Evolutionary conservation across 495 filamentous ascomycete species (phyloP), one percentile per base, ranked within the genome.

Genomic region (Chaetomium tenue): DNA sequence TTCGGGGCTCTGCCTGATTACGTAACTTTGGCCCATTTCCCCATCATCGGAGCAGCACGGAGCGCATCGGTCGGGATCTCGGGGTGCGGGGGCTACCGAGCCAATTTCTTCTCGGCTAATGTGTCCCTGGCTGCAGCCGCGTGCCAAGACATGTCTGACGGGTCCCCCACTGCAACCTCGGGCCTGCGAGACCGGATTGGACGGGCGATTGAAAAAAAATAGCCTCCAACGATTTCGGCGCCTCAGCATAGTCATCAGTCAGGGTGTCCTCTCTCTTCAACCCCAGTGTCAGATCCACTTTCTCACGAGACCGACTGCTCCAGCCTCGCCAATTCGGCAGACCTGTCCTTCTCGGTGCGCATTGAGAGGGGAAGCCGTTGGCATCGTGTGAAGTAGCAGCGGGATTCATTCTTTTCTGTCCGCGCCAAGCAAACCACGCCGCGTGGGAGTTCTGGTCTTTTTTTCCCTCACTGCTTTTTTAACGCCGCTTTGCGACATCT

Each of bases 171-270:
- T 56, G 50, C 37, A 47, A 64, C 57, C 55, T 26, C 12, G n/a
- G 46, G 30, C 33, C 42, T 63, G 63, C 63, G 46, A 60, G n/a
- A 61, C 42, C 28, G 67, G 67, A 66, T 69, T 69, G 67, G 67
- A 52, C 15, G 57, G 54, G 28, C 50, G 48, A 67, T 18, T 44
- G 48, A 33, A 66, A 66, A 66, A 66, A 66, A 58, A 58, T 30
- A 52, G 51, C 25, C 25, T 59, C 60, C 48, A 16, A 20, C 39
- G 26, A 33, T 47, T 55, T 48, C 39, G 39, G 39, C 40, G 22
- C 26, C 16, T 18, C 39, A 25, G n/a, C 26, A n/a, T 26, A 20
- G 37, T n/a, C 37, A 53, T 61, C 39, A 16, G 48, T 42, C 15
- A 46, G n/a, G 33, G 37, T 54, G 48, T 54, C 7, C 50, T 65